Evolutionary conservation across 495 filamentous ascomycete genomes (phyloP), one percentile per base, ranked within the genome.

Genomic region (Neurospora sp.): DNA sequence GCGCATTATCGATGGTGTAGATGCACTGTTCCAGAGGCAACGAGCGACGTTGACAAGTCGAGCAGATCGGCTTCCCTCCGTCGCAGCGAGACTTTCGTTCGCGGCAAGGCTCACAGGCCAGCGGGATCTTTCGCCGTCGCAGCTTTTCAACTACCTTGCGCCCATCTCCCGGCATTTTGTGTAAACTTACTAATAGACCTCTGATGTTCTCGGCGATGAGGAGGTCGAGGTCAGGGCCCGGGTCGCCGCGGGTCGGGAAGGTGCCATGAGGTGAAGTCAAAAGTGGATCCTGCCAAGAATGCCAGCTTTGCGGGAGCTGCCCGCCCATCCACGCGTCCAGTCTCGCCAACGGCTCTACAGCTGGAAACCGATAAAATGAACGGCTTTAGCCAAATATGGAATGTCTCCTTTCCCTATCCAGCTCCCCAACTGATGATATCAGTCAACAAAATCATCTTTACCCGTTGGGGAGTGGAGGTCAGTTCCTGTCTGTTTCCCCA

Each of bases 11-110:
- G 73, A 82, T 80, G 5, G 82, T 79, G 77, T 83, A 86, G 8
- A 84, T 77, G 60, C 84, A 86, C 31, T 75, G 78, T 18, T 82
- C 75, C 23, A 82, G 79, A 16, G 76, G 72, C 69, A 83, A 78
- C 9, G 79, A 79, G 10, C 84, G 81, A 5, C 81, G 78, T 62
- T 73, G 73, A 41, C 85, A 86, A 8, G 82, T 80, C 20, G 80
- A 83, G 78, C 85, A 86, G 44, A 86, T 81, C 38, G 85, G 84
- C 73, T 84, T 86, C 10, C 38, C 76, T 9, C 84, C 84, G 72
- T 86, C 84, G 69, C 85, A 86, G 1, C 82, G 79, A 3, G 79
- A 76, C 74, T 86, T 84, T n/a, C 81, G 80, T 40, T 82, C 80
- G 16, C 83, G 77, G 44, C 85, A 86, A 10, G 83, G 75, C 49